Evolutionary conservation across 129 eudicot genomes (phyloP), one percentile per base, ranked within the genome.

Genomic region (Arctium lappa): DNA sequence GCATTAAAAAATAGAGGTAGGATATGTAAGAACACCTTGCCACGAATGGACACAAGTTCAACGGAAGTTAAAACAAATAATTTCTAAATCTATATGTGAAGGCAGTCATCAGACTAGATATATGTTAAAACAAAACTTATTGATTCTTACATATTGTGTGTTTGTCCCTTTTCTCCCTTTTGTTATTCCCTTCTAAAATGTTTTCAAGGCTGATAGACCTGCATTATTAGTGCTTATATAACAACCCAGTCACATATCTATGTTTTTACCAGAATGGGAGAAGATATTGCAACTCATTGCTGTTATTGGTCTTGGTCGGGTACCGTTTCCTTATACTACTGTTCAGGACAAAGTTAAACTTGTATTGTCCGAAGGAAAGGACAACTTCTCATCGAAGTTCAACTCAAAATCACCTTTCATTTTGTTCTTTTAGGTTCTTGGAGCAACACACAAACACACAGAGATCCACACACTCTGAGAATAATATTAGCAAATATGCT

Each of bases 201-300:
- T 79, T 30, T 39, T 69, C 29, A 68, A 42, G 68, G 42, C 82
- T 71, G 83, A 69, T 69, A 42, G 48, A 40, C 38, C n/a, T 53
- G 36, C 37, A 18, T 53, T 70, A 13, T 72, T 72, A 60, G 69
- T 77, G 62, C 50, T 72, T 60, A 72, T 79, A 18, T 70, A 15
- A 27, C 70, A 62, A 63, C 48, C 39, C 30, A 48, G 53, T 63
- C 53, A 32, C 37, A 16, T 72, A 15, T 84, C 75, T 79, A 13
- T 38, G 50, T 56, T 46, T 80, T 32, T 80, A 84, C 82, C 94
- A 95, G 99, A 95, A 71, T 95, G 99, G 99, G 98, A 95, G 88
- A 91, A 70, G 83, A 85, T 98, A 22, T 86, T 95, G 81, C 99
- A 95, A 84, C 56, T 89, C 79, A 84, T 93, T 79, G 99, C 92